Evolutionary conservation across 306 rosid genomes (phyloP), one percentile per base, ranked within the genome.

Genomic region (Quercus aquifolioides): DNA sequence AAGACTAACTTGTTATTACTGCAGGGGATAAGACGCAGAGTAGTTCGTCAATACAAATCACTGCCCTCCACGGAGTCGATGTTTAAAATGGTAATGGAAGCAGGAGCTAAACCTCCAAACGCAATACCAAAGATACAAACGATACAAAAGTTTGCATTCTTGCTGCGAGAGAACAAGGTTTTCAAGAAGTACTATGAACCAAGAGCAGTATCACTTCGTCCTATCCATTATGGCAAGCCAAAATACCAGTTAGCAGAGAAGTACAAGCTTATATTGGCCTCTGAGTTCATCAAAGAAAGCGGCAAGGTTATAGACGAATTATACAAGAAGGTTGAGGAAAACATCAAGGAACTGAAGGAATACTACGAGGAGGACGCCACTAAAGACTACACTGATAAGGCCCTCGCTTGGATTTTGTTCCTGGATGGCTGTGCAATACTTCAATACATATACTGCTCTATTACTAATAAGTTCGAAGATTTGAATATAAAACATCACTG

Each of bases 361-460:
- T 41, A 69, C 55, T 79, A 43, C 23, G 14, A 14, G 6, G n/a
- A 79, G 65, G 74, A 69, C 5, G 55, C 38, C 10, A 68, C 33
- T 4, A 7, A 5, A 18, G 0, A 0, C 20, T 69, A 62, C 4
- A 38, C 57, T 9, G 76, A 79, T 19, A 54, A 76, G 33, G 5
- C 1, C 17, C 64, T 84, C 23, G 15, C 71, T 5, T 58, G 57
- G 76, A 63, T 84, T 38, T 18, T 78, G 77, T 60, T 76, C 77
- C 14, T 81, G 14, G 85, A 81, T 21, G 81, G 81, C 9, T 76
- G 81, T 20, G 73, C 57, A 4, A 54, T 56, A 31, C 65, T 76
- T 5, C 68, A 71, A n/a, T 81, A 35, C 60, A 33, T 59, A 20
- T 5, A 57, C 3, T 31, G 67, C 41, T 10, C 5, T 55, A 0